Conservation (phyloP, 1,284 basidiomycete species). For the Naganishia sp. region DNA sequence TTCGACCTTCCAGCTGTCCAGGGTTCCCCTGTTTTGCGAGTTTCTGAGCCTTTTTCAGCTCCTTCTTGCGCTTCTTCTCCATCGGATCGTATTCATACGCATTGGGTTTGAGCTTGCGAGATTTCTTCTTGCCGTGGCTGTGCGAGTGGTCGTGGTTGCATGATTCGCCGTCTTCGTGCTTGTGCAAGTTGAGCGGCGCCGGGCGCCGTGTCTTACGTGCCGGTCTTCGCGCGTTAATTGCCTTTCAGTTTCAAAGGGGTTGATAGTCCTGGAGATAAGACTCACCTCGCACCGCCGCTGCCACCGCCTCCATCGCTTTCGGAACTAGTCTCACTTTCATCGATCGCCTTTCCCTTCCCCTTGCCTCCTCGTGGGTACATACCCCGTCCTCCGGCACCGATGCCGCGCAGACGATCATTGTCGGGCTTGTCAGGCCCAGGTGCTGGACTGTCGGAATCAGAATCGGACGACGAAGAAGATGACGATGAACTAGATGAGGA, state of each 20-base stretch:
- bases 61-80: slow-evolving; percentile 39
- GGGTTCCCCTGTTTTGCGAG: slow-evolving; percentile 29
- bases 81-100: slow-evolving; percentile 37
- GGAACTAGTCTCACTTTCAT: slow-evolving; percentile 35
- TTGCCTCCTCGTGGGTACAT: slow-evolving; percentile 16
- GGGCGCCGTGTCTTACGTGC: slow-evolving; percentile 7
- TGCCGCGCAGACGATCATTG: slow-evolving; percentile 17
- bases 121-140: slow-evolving; percentile 5
- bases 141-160: slow-evolving; percentile 34
- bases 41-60: slow-evolving; percentile 47
- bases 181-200: slow-evolving; percentile 38
- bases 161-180: slow-evolving; percentile 8
- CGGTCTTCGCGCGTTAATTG: not conserved
- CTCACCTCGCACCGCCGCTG: slow-evolving; percentile 42
- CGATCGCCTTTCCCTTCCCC: slow-evolving; percentile 23
- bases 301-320: slow-evolving; percentile 47
- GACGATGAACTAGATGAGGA: slow-evolving; percentile 50
- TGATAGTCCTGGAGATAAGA: not conserved
- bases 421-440: slow-evolving; percentile 18
- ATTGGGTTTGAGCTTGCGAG: slow-evolving; percentile 35
- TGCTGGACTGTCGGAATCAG: slow-evolving; percentile 36
- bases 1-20: too few relatives aligned
- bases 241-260: too few relatives aligned
- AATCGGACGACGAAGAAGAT: slow-evolving; percentile 44
- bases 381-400: slow-evolving; percentile 14